Evolutionary conservation across 2,329 filamentous ascomycete genomes (phyloP), one percentile per base, ranked within the genome.

Genomic region (Rhynchosporium graminicola): DNA sequence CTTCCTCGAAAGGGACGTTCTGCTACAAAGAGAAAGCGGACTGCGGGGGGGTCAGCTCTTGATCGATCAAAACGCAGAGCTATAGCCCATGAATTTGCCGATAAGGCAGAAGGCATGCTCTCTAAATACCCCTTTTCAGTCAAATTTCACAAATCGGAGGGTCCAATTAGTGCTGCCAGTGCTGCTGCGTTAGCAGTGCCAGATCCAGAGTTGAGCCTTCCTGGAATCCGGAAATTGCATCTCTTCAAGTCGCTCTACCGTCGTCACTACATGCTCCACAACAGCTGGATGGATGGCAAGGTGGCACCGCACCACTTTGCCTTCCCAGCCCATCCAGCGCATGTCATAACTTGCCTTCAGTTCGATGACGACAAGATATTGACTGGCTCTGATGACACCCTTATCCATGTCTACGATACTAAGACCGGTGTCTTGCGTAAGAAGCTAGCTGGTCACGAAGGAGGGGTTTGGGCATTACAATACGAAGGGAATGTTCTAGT

Each of bases 321-420:
- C 4, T 98, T 99, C 76, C 88, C 92, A n/a, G 95, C 95, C 4
- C 95, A 99, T 73, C 92, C 95, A 64, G 87, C 92, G 40, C 94
- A 98, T 78, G 95, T 99, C 65, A 96, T 99, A 58, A 99, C 95
- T 15, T 99, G 95, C 74, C 82, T 99, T 59, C 93, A 99, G 74
- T 99, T 99, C 71, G 95, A 99, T 73, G 91, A 93, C 55, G 93
- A 99, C 80, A 98, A 98, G 77, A 97, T 99, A 69, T 84, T 99
- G 69, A 99, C 95, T 1, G 95, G 95, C 31, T 98, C 94, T 73
- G 95, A 99, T 74, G 95, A 99, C 74, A 97, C 93, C 3, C 88
- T 97, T 66, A 99, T 99, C 71, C 93, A 99, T 71, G 92, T 99
- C 38, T 99, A 98, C 75, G 93, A 98, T 73, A 98, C 95, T 12